These are phyloP conservation scores for Raffaelea arxii DNA, from an alignment of 2,329 filamentous ascomycete genomes.

Conservation along the genomic window DNA sequence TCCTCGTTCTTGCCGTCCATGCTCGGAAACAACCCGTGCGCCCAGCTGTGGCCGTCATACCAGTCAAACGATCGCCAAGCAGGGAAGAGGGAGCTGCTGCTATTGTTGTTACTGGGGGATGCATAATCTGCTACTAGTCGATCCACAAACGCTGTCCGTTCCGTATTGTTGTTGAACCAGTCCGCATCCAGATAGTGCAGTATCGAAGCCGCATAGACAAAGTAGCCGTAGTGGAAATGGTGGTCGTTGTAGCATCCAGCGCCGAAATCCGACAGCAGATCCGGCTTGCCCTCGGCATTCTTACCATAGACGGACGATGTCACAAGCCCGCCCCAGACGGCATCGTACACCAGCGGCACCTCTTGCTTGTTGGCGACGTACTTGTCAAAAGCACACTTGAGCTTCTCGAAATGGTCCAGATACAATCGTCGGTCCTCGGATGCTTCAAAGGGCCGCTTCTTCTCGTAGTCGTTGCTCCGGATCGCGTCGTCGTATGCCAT, in stretches of 20 bases:
- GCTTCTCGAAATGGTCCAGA: slow-evolving; percentile 44
- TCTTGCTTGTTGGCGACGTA: slow-evolving; percentile 61
- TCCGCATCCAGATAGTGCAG: slow-evolving; percentile 68
- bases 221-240: slow-evolving; percentile 77
- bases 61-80: slow-evolving; percentile 82
- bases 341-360: slow-evolving; percentile 55
- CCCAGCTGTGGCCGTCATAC: slow-evolving; percentile 93
- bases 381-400: slow-evolving; percentile 56
- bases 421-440: too few relatives aligned
- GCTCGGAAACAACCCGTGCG: slow-evolving; percentile 64
- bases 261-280: slow-evolving; percentile 72
- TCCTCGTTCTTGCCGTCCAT: slow-evolving; percentile 75
- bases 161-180: slow-evolving; percentile 48
- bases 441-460: too few relatives aligned
- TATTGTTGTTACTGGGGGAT: slow-evolving; percentile 62
- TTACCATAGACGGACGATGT: slow-evolving; percentile 64
- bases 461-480: too few relatives aligned
- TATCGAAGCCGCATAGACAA: slow-evolving; percentile 75
- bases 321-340: slow-evolving; percentile 71
- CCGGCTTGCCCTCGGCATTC: slow-evolving; percentile 58
- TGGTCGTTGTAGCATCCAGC: slow-evolving; percentile 78
- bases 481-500: slow-evolving; percentile 57
- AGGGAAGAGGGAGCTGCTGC: slow-evolving; percentile 65
- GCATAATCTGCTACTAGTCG: slow-evolving; percentile 72
- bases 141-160: slow-evolving; percentile 74